Conservation (phyloP, 306 rosid species). For the Cicer yamashitae region DNA sequence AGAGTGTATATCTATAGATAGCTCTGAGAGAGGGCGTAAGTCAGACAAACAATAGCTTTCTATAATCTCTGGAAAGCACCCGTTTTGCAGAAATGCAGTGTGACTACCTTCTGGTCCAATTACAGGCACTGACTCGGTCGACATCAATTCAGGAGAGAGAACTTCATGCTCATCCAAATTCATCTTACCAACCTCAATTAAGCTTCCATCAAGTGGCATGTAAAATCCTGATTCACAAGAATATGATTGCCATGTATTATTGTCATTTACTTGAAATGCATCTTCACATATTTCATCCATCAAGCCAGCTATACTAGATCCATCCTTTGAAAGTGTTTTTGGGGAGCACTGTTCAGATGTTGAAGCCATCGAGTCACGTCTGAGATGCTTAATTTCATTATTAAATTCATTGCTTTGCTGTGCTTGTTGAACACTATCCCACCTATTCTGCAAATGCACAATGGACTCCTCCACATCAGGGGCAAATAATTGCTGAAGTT, state of each 20-base stretch:
- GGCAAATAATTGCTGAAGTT: conserved; percentile 89
- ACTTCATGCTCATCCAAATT: conserved; percentile 55
- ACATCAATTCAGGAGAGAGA: conserved; percentile 48
- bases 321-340: conserved; percentile 48
- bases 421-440: conserved; percentile 80
- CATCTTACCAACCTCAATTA: conserved; percentile 51
- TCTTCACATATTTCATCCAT: conserved; percentile 92
- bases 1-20: conserved; percentile 60
- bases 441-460: conserved; percentile 91
- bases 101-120: conserved; percentile 60
- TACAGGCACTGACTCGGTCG: conserved; percentile 56
- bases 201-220: conserved; percentile 57
- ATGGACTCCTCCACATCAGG: conserved; percentile 94
- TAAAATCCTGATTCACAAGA: conserved; percentile 52
- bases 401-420: conserved; percentile 60
- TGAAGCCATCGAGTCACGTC: conserved; percentile 48
- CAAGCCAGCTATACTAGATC: conserved; percentile 60
- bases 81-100: conserved; percentile 58
- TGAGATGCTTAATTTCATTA: conserved; percentile 46
- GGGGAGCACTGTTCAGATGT: conserved; percentile 56
- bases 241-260: conserved; percentile 48
- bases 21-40: conserved; percentile 58
- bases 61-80: conserved; percentile 66
- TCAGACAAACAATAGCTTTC: conserved; percentile 79
- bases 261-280: conserved; percentile 64